phyloP scores from a whole-genome alignment of 164 flowering plant genomes.

The Kalanchoe fedtschenkoi region DNA sequence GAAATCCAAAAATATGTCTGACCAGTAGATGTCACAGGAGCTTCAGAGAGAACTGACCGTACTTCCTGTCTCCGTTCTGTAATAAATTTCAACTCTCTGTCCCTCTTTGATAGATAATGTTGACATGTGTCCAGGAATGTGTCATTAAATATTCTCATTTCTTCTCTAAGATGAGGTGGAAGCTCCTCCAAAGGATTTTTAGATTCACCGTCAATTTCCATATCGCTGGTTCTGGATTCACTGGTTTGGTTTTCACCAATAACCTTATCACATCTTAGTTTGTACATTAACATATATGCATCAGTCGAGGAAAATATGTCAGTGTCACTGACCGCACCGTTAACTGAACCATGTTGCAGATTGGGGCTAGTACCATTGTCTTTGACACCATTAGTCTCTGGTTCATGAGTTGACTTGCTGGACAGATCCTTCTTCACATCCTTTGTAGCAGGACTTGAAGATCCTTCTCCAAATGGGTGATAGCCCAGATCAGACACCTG shows the following conservation, averaged over 20 bases:
- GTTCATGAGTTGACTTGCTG: constrained; percentile 17
- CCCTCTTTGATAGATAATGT: constrained; percentile 50
- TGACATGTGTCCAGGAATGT: constrained; percentile 37
- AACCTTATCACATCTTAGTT: constrained; percentile 21
- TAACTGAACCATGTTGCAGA: constrained; percentile 22
- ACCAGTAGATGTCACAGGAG: constrained; percentile 57
- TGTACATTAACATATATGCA: constrained; percentile 96
- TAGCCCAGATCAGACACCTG: constrained; percentile 63
- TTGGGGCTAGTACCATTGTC: constrained; percentile 21
- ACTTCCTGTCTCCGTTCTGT: constrained; percentile 68
- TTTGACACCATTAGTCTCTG: constrained; percentile 16
- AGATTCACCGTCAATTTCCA: constrained; percentile 17
- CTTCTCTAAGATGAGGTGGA: constrained; percentile 61
- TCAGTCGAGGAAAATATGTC: constrained; percentile 70
- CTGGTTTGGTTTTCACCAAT: constrained; percentile 8
- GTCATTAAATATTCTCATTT: constrained; percentile 41
- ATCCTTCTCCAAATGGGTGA: constrained; percentile 74
- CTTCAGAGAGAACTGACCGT: constrained; percentile 68
- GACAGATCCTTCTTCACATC: constrained; percentile 18
- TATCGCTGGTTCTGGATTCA: constrained; percentile 8
- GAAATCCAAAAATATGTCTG: constrained; percentile 78
- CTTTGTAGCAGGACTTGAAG: constrained; percentile 36
- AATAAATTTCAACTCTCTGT: constrained; percentile 32
- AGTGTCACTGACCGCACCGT: constrained; percentile 11
- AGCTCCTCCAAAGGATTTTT: constrained; percentile 17